Evolutionary conservation across 352 stramenopile species (phyloP).

Genomic region (Thalassiosira mediterranea): DNA sequence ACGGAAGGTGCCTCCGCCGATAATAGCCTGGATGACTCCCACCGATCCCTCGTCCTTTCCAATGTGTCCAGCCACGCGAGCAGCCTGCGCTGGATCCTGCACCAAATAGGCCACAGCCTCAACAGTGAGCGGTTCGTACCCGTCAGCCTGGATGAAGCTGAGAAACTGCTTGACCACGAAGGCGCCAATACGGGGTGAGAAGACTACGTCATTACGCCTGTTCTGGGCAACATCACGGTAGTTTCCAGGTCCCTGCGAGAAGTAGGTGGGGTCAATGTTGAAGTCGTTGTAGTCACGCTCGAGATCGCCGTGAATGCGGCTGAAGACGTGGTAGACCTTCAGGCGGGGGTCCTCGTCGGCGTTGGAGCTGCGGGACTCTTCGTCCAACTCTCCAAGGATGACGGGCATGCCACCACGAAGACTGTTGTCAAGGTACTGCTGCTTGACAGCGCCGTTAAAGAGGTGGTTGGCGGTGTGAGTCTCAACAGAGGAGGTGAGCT

Average conservation of each 20-base stretch:
- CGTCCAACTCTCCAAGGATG: conserved; percentile 80
- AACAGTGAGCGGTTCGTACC: conserved; percentile 85
- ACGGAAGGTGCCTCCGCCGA: conserved; percentile 75
- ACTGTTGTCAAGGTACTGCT: conserved; percentile 86
- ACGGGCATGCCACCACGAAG: conserved; percentile 83
- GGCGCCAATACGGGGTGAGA: conserved; percentile 81
- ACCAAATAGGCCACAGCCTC: conserved; percentile 74
- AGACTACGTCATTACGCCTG: conserved; percentile 82
- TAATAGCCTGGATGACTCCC: conserved; percentile 68
- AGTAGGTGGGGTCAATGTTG: conserved; percentile 82
- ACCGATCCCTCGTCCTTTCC: conserved; percentile 55
- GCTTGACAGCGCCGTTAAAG: conserved; percentile 81
- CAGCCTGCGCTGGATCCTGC: conserved; percentile 43
- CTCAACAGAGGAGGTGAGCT: conserved; percentile 80
- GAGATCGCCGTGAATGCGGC: conserved; percentile 85
- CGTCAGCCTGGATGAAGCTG: conserved; percentile 84
- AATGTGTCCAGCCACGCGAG: conserved; percentile 60
- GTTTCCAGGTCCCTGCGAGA: conserved; percentile 76
- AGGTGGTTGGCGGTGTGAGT: conserved; percentile 79
- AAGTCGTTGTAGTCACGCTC: conserved; percentile 86
- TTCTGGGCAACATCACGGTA: conserved; percentile 87
- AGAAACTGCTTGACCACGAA: conserved; percentile 85
- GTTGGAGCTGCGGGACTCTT: conserved; percentile 55
- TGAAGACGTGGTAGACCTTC: conserved; percentile 86
- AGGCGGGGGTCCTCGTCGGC: conserved; percentile 72